These are phyloP conservation scores for Stephania japonica DNA, from an alignment of 164 flowering plant species.

Conservation along the genomic window DNA sequence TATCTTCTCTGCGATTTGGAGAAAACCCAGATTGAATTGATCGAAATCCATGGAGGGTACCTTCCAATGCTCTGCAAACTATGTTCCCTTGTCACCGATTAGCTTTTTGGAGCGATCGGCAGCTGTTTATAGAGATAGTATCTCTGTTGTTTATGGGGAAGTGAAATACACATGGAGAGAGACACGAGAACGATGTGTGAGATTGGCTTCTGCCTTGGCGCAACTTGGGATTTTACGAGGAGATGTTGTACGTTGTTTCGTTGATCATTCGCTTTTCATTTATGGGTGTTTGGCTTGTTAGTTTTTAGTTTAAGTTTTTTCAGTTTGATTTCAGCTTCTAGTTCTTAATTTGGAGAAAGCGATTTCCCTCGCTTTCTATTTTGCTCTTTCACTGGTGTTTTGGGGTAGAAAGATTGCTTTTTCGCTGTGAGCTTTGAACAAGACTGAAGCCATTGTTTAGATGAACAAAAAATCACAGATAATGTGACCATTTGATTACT, in stretches of 20 bases:
- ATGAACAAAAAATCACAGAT: too few species aligned
- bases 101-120: slow-evolving; percentile 52
- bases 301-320: background rate
- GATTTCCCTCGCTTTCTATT: too few species aligned
- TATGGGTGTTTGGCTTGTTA: background rate
- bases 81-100: slow-evolving; percentile 47
- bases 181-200: slow-evolving; percentile 34
- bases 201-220: slow-evolving; percentile 46
- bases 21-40: too few species aligned
- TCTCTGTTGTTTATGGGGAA: slow-evolving; percentile 38
- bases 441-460: too few species aligned
- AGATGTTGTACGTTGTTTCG: slow-evolving; percentile 34
- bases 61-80: slow-evolving; percentile 38
- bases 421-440: too few species aligned
- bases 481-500: too few species aligned
- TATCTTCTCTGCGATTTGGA: background rate
- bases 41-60: slow-evolving; percentile 36
- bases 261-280: background rate
- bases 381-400: too few species aligned
- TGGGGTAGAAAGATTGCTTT: too few species aligned
- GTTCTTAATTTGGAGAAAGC: too few species aligned
- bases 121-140: slow-evolving; percentile 31
- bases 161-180: slow-evolving; percentile 45
- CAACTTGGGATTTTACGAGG: slow-evolving; percentile 38
- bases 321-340: background rate